phyloP scores from a whole-genome alignment of 768 basidiomycete genomes.

The Leccinum ochraceum region DNA sequence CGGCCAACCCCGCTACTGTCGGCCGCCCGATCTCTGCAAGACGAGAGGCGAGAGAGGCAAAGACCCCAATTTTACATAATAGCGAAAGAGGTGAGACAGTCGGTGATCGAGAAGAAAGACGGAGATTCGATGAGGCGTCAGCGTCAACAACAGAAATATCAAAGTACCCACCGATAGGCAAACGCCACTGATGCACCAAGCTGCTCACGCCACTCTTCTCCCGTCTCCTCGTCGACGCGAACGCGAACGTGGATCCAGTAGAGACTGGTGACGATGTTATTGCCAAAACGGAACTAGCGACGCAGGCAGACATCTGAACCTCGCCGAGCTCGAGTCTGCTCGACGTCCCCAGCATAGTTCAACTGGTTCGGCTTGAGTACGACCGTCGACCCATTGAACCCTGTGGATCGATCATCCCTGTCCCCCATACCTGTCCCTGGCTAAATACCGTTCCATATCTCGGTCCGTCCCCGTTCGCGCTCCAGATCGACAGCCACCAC shows the following conservation, averaged over 20 bases:
- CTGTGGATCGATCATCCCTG: not conserved
- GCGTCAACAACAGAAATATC: no score
- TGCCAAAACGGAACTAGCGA: not conserved
- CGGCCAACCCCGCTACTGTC: not conserved
- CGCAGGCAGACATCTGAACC: slow-evolving; percentile 27
- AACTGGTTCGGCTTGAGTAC: slow-evolving; percentile 29
- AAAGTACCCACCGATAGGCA: no score
- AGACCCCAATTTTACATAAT: no score
- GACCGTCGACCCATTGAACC: not conserved
- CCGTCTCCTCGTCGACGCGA: no score
- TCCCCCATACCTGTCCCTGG: not conserved
- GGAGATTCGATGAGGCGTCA: no score
- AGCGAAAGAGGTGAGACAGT: no score
- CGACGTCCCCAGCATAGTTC: slow-evolving; percentile 23
- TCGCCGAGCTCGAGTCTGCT: slow-evolving; percentile 19
- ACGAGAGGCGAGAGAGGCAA: not conserved
- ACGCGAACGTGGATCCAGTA: no score
- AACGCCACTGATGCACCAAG: no score
- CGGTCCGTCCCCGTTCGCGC: not conserved
- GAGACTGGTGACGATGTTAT: no score
- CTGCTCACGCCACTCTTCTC: no score
- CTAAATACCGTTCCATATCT: no score
- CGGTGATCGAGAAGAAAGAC: no score
- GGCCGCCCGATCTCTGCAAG: slow-evolving; percentile 18
- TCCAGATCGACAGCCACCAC: not conserved